phyloP scores from a whole-genome alignment of 768 basidiomycete species.

The Tubosaeta brunneosetosa region DNA sequence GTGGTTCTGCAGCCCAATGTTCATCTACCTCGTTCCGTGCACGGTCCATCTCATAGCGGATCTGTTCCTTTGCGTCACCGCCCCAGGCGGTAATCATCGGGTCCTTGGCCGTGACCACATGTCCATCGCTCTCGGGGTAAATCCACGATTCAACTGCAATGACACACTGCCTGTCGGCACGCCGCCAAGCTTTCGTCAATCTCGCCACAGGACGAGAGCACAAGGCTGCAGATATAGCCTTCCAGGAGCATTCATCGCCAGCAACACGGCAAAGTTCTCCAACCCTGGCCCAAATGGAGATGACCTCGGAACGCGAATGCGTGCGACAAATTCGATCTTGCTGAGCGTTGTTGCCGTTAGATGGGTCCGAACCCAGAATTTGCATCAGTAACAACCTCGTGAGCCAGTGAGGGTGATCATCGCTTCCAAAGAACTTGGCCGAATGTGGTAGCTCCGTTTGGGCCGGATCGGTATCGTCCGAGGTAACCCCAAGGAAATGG shows the following conservation, averaged over 20 bases:
- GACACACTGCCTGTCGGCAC: constrained; percentile 58
- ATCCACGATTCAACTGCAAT: constrained; percentile 67
- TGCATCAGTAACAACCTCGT: constrained; percentile 69
- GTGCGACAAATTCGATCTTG: constrained; percentile 49
- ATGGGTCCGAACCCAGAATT: constrained; percentile 59
- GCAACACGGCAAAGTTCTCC: constrained; percentile 67
- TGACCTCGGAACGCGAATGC: constrained; percentile 67
- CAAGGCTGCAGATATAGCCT: constrained; percentile 64
- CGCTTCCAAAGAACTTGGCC: constrained; percentile 56
- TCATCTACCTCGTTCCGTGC: constrained; percentile 44
- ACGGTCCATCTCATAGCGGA: constrained; percentile 44
- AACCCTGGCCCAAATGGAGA: constrained; percentile 67
- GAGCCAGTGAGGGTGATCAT: constrained; percentile 75
- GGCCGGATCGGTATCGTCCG: constrained; percentile 3
- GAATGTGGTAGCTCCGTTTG: constrained; percentile 13
- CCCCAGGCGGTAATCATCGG: constrained; percentile 66
- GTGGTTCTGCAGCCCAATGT: constrained; percentile 37
- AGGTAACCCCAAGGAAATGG: constrained; percentile 32
- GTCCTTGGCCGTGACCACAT: constrained; percentile 27
- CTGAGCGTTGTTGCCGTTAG: constrained; percentile 25
- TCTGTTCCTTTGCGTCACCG: constrained; percentile 47
- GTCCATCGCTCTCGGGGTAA: constrained; percentile 37
- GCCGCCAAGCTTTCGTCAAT: constrained; percentile 75
- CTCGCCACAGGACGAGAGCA: constrained; percentile 72
- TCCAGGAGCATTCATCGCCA: constrained; percentile 80